Evolutionary conservation across 345 rosid species (phyloP).

Genomic region (Cardiospermum halicacabum): DNA sequence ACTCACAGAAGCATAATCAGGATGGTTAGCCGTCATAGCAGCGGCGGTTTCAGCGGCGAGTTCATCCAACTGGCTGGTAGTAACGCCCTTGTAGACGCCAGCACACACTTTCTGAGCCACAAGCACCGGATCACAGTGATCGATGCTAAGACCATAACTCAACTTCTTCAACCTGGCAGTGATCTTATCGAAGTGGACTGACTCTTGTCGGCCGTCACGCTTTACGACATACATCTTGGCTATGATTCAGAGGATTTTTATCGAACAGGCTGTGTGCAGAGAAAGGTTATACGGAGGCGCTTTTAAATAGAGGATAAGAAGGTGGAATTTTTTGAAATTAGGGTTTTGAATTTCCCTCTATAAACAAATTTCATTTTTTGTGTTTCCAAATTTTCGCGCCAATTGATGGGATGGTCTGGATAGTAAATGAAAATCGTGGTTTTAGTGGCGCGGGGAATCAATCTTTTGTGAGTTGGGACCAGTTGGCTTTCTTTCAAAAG

Average conservation of each 20-base stretch:
- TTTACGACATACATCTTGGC: slow-evolving; percentile 79
- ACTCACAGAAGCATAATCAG: slow-evolving; percentile 93
- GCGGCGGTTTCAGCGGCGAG: slow-evolving; percentile 98
- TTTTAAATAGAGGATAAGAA: neutral
- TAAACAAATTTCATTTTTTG: neutral
- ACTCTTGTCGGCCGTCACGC: slow-evolving; percentile 84
- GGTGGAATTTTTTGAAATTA: slow-evolving; percentile 5
- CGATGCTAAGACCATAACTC: slow-evolving; percentile 81
- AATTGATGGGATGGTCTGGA: neutral
- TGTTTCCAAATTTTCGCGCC: slow-evolving; percentile 31
- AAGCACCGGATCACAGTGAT: slow-evolving; percentile 96
- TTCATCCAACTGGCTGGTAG: slow-evolving; percentile 95
- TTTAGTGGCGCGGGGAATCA: slow-evolving; percentile 9
- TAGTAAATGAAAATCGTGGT: neutral
- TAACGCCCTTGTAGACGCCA: slow-evolving; percentile 96
- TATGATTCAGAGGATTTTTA: slow-evolving; percentile 12
- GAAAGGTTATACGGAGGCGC: neutral
- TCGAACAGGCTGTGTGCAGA: slow-evolving; percentile 29
- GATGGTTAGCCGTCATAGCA: slow-evolving; percentile 90
- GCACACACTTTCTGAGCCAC: slow-evolving; percentile 99
- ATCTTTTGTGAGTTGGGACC: too few species aligned
- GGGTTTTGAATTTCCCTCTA: slow-evolving; percentile 20
- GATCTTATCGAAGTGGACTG: slow-evolving; percentile 96
- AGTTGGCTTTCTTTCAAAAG: too few species aligned
- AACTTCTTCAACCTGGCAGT: slow-evolving; percentile 94